Evolutionary conservation across 2,329 filamentous ascomycete species (phyloP).

Genomic region (Pseudogymnoascus sp.): DNA sequence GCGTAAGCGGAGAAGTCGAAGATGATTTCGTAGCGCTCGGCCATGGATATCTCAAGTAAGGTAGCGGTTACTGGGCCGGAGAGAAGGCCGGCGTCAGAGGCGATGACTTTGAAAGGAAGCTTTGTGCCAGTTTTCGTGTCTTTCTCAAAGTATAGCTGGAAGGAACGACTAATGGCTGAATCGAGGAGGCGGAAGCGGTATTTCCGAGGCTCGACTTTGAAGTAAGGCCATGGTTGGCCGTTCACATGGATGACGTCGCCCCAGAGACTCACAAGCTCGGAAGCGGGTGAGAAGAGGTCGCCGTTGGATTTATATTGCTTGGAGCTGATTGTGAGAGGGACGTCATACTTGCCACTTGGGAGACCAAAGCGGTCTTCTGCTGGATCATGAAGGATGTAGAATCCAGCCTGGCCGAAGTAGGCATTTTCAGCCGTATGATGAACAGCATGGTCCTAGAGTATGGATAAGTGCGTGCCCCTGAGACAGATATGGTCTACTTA

Average conservation of each 20-base stretch:
- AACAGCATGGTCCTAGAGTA: conserved; percentile 27
- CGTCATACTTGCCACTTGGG: neutral
- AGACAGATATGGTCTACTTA: neutral
- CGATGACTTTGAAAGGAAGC: conserved; percentile 46
- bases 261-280: conserved; percentile 41
- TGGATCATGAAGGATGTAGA: conserved; percentile 46
- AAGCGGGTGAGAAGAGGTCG: conserved; percentile 38
- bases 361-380: conserved; percentile 18
- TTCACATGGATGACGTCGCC: conserved; percentile 54
- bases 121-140: conserved; percentile 27
- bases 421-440: conserved; percentile 44
- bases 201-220: conserved; percentile 52
- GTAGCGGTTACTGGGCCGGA: conserved; percentile 36
- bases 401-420: conserved; percentile 49
- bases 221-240: conserved; percentile 51
- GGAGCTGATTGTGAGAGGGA: conserved; percentile 33
- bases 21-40: conserved; percentile 51
- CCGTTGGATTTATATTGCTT: conserved; percentile 47
- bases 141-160: conserved; percentile 37
- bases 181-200: conserved; percentile 51
- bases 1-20: conserved; percentile 45
- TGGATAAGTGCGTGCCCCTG: no score
- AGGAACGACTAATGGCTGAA: conserved; percentile 33
- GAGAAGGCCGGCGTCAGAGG: conserved; percentile 46
- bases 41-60: conserved; percentile 43